Percentiles rank a stretch among this genome's conserved stretches.
phyloP scores from a whole-genome alignment of 1,284 basidiomycete species.

The Trichosporon sp. region DNA sequence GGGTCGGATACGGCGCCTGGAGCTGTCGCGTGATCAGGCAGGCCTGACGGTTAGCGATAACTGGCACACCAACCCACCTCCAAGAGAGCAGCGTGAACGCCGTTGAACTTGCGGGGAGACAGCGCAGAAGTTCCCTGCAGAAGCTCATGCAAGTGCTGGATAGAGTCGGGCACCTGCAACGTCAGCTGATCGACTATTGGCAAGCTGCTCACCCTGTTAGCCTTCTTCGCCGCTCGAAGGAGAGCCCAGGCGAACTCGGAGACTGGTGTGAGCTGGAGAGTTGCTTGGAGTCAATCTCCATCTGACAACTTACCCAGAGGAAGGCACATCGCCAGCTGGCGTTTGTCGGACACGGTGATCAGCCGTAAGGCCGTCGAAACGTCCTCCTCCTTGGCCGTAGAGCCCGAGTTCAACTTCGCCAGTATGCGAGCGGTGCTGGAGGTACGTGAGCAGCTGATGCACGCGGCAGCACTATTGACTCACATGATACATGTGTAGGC shows the following conservation, averaged over 20 bases:
- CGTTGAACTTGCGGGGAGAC: conserved; percentile 22
- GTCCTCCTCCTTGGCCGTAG: not conserved
- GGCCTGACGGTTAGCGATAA: conserved; percentile 20
- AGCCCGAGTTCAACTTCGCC: not conserved
- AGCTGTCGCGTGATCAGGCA: conserved; percentile 14
- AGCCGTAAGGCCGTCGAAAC: not conserved
- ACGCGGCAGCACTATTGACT: not conserved
- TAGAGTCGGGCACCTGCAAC: conserved; percentile 2
- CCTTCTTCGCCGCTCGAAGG: conserved; percentile 29
- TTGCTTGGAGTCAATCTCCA: too few species aligned
- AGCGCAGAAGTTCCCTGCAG: conserved; percentile 4
- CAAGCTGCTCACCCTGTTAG: conserved; percentile 22
- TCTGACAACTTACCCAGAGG: not conserved
- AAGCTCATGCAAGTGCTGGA: conserved; percentile 24
- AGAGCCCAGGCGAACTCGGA: conserved; percentile 31
- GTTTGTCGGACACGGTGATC: not conserved
- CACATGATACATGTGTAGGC: not conserved
- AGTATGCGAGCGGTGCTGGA: conserved; percentile 10
- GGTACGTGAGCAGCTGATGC: not conserved
- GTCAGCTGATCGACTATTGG: not conserved
- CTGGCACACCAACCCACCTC: conserved; percentile 30
- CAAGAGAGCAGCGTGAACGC: conserved; percentile 34
- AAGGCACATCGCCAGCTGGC: conserved; percentile 6
- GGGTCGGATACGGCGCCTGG: not conserved
- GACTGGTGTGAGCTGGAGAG: conserved; percentile 22